These are phyloP conservation scores for Mortierella hygrophila DNA, from an alignment of 192 early-diverging fungal species.

Conservation along the genomic window DNA sequence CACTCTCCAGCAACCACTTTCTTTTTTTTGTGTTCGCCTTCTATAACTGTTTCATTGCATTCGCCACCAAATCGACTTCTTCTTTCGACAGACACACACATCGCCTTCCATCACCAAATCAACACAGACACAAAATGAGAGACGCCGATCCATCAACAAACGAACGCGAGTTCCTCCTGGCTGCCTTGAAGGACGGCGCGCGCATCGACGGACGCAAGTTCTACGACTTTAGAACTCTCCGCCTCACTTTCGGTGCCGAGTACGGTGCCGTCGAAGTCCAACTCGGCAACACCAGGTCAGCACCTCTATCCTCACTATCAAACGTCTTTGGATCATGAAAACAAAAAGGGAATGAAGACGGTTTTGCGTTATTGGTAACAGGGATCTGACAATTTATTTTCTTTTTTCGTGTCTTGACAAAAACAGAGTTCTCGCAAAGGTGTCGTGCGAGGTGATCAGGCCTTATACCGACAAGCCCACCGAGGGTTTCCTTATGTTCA, in stretches of 20 bases:
- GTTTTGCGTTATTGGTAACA: background rate
- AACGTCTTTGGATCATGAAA: background rate
- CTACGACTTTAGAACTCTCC: slow-evolving; percentile 78
- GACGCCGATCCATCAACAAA: slow-evolving; percentile 75
- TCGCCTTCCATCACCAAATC: background rate
- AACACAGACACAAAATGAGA: slow-evolving; percentile 41
- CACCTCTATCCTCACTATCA: background rate
- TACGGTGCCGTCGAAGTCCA: slow-evolving; percentile 82
- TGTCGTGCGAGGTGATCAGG: slow-evolving; percentile 77
- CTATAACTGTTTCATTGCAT: background rate
- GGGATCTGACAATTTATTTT: background rate
- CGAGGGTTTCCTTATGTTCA: slow-evolving; percentile 90
- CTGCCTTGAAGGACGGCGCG: slow-evolving; percentile 75
- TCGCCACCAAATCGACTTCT: background rate
- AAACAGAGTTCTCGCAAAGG: slow-evolving; percentile 73
- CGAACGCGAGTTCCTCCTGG: slow-evolving; percentile 81
- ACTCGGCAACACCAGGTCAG: slow-evolving; percentile 84
- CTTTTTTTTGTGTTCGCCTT: slow-evolving; percentile 12
- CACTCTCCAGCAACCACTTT: too few relatives aligned
- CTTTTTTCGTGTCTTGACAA: background rate
- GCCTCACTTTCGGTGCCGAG: slow-evolving; percentile 76
- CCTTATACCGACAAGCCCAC: slow-evolving; percentile 82
- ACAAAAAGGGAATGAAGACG: background rate
- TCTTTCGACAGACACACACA: background rate
- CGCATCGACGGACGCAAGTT: slow-evolving; percentile 85